Percentiles rank a stretch among this genome's conserved stretches.
These are phyloP conservation scores for Wickerhamiella spandovensis DNA, from an alignment of 805 yeast species.

Conservation along the genomic window DNA sequence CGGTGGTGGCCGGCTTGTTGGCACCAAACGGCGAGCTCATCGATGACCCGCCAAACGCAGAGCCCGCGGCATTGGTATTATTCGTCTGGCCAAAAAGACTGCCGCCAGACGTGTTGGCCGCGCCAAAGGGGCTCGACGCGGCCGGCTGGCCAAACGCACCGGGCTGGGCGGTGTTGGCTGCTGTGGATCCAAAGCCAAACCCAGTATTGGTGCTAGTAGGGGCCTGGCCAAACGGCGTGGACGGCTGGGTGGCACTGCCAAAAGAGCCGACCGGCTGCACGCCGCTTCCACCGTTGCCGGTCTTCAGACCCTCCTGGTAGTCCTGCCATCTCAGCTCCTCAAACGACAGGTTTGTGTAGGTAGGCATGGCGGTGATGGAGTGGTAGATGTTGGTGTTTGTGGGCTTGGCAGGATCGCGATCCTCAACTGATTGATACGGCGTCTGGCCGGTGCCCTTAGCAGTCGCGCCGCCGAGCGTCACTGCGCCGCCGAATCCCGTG, in stretches of 20 bases:
- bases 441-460: slow-evolving; percentile 55
- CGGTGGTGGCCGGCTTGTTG: not conserved
- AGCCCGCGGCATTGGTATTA: not conserved
- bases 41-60: not conserved
- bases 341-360: slow-evolving; percentile 63
- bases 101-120: not conserved
- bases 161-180: not conserved
- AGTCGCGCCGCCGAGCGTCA: slow-evolving; percentile 13
- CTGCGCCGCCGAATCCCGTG: slow-evolving; percentile 14
- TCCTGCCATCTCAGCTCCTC: slow-evolving; percentile 88
- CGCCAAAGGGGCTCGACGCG: slow-evolving; percentile 1
- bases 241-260: not conserved
- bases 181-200: slow-evolving; percentile 9
- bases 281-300: slow-evolving; percentile 31
- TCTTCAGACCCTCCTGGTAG: slow-evolving; percentile 59
- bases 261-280: not conserved
- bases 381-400: slow-evolving; percentile 41
- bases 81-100: not conserved
- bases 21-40: slow-evolving; percentile 6
- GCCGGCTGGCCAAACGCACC: slow-evolving; percentile 3
- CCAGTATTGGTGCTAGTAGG: slow-evolving; percentile 5
- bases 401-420: slow-evolving; percentile 54
- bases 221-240: slow-evolving; percentile 6
- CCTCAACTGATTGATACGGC: slow-evolving; percentile 57
- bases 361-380: slow-evolving; percentile 79